Conservation (phyloP, 768 basidiomycete species). For the Boletellus emodensis region DNA sequence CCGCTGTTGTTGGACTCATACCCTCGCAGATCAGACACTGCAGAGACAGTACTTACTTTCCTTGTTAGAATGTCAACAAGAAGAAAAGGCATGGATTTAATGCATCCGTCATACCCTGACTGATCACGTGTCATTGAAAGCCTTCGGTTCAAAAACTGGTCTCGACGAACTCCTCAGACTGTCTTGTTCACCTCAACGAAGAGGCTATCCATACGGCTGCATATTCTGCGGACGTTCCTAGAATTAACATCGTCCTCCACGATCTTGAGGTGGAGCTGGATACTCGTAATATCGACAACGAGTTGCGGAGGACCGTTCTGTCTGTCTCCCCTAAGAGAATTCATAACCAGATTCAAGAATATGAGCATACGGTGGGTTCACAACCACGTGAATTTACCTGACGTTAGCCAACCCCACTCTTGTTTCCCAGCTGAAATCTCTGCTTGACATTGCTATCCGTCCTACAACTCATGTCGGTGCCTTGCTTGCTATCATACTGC, state of each 20-base stretch:
- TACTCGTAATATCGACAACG: slow-evolving; percentile 36
- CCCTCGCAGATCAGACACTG: slow-evolving; percentile 47
- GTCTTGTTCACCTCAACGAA: slow-evolving; percentile 54
- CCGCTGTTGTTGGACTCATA: slow-evolving; percentile 7
- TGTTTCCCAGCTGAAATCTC: slow-evolving; percentile 46
- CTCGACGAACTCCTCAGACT: slow-evolving; percentile 55
- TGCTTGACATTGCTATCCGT: slow-evolving; percentile 56
- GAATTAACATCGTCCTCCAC: slow-evolving; percentile 45
- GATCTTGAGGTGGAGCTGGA: slow-evolving; percentile 52
- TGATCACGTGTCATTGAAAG: slow-evolving; percentile 37
- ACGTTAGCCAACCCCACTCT: slow-evolving; percentile 1
- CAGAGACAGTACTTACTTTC: slow-evolving; percentile 57
- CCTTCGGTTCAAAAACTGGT: slow-evolving; percentile 21
- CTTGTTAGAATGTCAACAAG: slow-evolving; percentile 73
- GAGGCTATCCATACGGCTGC: slow-evolving; percentile 62
- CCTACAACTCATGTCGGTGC: slow-evolving; percentile 69
- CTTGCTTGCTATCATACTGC: not conserved
- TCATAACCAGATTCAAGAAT: slow-evolving; percentile 42
- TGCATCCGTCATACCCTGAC: slow-evolving; percentile 36
- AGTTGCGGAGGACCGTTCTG: slow-evolving; percentile 42
- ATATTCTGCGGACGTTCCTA: slow-evolving; percentile 47
- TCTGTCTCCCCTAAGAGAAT: slow-evolving; percentile 41
- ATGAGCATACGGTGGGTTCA: slow-evolving; percentile 46
- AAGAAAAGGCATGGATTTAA: slow-evolving; percentile 63
- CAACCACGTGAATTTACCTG: not conserved